Base-by-base conservation (phyloP, 768 basidiomycete genomes). In the Tylopilus felleus region DNA sequence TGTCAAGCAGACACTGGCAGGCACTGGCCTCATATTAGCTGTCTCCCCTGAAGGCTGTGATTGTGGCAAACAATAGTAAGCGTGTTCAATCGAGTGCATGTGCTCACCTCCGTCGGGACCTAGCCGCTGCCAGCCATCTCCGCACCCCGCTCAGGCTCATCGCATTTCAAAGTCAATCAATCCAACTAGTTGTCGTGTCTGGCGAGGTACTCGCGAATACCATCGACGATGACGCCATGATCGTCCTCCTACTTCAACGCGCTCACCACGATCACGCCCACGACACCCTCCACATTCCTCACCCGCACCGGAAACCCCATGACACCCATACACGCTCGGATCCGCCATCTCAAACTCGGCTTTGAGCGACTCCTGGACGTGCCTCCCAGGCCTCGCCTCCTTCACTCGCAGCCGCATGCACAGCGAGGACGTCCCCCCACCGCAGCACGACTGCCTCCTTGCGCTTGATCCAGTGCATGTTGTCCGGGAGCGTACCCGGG, bases 251-350 rank as follows among this genome's bases (percentile, higher is more conserved):
- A 61, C 40, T 49, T 53, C 47, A 74, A 52, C 9, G 69, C 73
- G 38, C 67, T 67, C 1, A 73, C 73, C 13, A 71, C 71, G n/a
- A 74, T 68, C 25, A 69, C 72, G 0, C 67, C 73, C 2, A 73
- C 62, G 8, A 71, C 7, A 0, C 70, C 69, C 23, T 74, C 71
- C n/a, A 73, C 67, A 12, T 62, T 60, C 55, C 55, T 62, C 35
- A 74, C 71, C 22, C 67, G 53, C 22, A 74, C 57, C 2, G 73
- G 73, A 46, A 73, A 65, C 6, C 66, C 71, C 68, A 33, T 71
- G 68, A 41, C 66, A 66, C 7, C 56, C 65, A 49, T 72, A 72
- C 36, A 54, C 39, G 10, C 65, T 67, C 28, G 71, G 59, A 39
- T 69, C 67, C 16, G 55, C 57, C 50, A 70, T 51, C 60, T 61